These are phyloP conservation scores for Candida montana DNA, from an alignment of 805 yeast species.

Conservation along the genomic window DNA sequence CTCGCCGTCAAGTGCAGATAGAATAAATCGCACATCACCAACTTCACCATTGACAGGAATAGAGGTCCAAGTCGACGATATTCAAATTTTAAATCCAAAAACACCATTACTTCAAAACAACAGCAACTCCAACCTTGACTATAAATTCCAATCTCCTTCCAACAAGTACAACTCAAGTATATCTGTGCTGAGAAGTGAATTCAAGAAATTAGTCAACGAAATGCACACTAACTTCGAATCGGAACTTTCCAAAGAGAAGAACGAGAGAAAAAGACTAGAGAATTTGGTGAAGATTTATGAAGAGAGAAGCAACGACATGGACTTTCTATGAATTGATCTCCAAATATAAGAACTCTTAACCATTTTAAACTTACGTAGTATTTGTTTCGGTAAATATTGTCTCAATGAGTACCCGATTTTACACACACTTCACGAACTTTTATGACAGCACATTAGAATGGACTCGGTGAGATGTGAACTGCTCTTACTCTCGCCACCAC, in stretches of 20 bases:
- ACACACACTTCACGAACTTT: too few relatives aligned
- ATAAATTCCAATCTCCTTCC: constrained; percentile 16
- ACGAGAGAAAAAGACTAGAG: constrained; percentile 42
- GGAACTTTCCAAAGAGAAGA: constrained; percentile 52
- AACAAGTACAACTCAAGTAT: constrained; percentile 34
- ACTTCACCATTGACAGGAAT: constrained; percentile 22
- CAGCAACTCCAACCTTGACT: constrained; percentile 3
- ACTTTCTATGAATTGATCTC: constrained; percentile 3
- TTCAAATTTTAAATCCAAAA: constrained; percentile 15
- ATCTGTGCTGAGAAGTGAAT: constrained; percentile 60
- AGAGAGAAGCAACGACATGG: constrained; percentile 15
- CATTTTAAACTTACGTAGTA: too few relatives aligned
- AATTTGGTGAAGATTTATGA: constrained; percentile 32
- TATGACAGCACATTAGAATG: too few relatives aligned
- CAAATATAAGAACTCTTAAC: too few relatives aligned
- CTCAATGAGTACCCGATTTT: too few relatives aligned
- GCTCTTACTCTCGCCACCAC: too few relatives aligned
- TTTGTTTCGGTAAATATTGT: too few relatives aligned
- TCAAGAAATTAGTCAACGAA: constrained; percentile 57
- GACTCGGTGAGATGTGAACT: too few relatives aligned
- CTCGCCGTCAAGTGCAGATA: background rate
- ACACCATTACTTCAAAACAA: constrained; percentile 21
- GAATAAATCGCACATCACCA: background rate
- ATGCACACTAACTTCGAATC: constrained; percentile 57
- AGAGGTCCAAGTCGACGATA: constrained; percentile 12